Evolutionary conservation across 805 yeast genomes (phyloP).

Genomic region (Suhomyces sp.): DNA sequence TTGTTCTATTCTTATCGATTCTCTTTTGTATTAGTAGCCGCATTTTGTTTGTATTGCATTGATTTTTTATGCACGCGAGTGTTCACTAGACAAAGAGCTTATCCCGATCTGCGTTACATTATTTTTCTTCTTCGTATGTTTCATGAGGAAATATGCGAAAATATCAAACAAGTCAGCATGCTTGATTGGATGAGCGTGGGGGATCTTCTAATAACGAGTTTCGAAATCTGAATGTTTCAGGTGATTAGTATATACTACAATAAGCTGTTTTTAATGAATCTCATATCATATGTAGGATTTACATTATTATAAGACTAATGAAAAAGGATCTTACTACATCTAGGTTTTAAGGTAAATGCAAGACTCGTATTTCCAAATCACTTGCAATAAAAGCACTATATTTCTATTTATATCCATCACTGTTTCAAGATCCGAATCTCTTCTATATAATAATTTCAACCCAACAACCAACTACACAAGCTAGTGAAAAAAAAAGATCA

Average conservation of each 20-base stretch:
- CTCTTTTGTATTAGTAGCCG: neutral
- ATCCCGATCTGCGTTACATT: neutral
- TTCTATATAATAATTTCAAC: neutral
- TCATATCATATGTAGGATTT: neutral
- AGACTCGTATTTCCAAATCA: neutral
- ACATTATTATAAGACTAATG: neutral
- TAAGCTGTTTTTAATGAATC: neutral
- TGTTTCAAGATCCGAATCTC: neutral
- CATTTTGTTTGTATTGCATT: neutral
- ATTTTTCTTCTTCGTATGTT: neutral
- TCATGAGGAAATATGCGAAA: conserved; percentile 6
- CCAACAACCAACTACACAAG: neutral
- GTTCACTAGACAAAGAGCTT: neutral
- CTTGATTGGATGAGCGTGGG: neutral
- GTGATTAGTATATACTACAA: neutral
- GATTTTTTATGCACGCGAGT: neutral
- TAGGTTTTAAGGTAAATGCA: neutral
- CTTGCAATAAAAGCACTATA: neutral
- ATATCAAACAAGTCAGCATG: neutral
- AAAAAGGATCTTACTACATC: neutral
- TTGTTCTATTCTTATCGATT: neutral
- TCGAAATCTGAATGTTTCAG: neutral
- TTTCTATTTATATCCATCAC: neutral
- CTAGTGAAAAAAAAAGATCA: neutral
- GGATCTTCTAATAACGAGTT: neutral